Evolutionary conservation across 208 protist species (phyloP), one percentile per base, ranked within the genome.

Genomic region (Trypanosoma vivax): DNA sequence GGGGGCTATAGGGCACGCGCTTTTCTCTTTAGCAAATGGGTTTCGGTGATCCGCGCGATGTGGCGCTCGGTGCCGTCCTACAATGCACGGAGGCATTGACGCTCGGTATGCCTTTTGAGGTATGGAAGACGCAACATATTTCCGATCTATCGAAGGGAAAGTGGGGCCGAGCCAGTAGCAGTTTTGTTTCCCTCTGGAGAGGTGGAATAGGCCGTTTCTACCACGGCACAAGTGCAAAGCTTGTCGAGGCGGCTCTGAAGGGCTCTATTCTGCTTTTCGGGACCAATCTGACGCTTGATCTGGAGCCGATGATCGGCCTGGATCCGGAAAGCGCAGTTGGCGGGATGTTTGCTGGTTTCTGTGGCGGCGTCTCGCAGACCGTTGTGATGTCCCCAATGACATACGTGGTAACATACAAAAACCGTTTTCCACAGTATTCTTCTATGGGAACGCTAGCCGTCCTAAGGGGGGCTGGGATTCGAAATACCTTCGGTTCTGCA

Each of bases 31-130:
- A 48, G 29, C 9, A 37, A 35, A 62, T 62, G 56, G 56, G 21
- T 4, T 24, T 16, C 47, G 58, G 50, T 35, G 64, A 65, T 50
- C 50, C 50, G 10, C 57, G 57, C 45, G 65, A 72, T 34, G 51
- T 72, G n/a, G 48, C 37, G 28, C 28, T 58, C 33, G 70, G 70
- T 35, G 59, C 58, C 30, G 29, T 47, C 46, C 46, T 76, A 14
- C 70, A 76, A 38, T 60, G 42, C 31, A 29, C 24, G 7, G 63
- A 66, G 45, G 55, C 70, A 3, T 47, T 55, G 27, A 72, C 70
- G 3, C 63, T 76, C 24, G 70, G 70, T 4, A 66, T 68, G 70
- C 70, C 70, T 3, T 76, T 76, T 52, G 70, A 76, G 40, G 70
- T 73, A 3, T 70, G 61, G 61, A 68, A 68, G 34, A 68, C 61